phyloP scores from a whole-genome alignment of 345 rosid genomes.

The Microcos paniculata region DNA sequence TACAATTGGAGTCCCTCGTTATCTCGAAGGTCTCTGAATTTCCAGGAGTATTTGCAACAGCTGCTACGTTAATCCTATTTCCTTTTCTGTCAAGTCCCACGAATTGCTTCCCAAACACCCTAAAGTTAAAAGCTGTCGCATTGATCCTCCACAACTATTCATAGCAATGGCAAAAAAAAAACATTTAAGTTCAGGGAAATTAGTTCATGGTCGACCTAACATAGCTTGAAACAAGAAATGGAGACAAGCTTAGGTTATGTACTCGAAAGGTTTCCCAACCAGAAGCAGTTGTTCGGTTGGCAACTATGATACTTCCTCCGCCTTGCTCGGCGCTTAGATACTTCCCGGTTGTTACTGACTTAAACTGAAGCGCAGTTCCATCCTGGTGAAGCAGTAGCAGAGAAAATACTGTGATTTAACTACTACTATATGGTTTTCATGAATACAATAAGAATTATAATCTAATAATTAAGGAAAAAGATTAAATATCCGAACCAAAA shows the following conservation, averaged over 20 bases:
- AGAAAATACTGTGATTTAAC: too few relatives aligned
- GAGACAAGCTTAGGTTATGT: not conserved
- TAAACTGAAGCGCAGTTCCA: conserved; percentile 54
- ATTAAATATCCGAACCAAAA: conserved; percentile 39
- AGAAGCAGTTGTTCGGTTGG: conserved; percentile 47
- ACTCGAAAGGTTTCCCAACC: conserved; percentile 68
- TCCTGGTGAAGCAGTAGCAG: conserved; percentile 32
- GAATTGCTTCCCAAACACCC: conserved; percentile 51
- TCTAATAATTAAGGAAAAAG: not conserved
- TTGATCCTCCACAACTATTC: conserved; percentile 60
- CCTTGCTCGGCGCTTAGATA: conserved; percentile 54
- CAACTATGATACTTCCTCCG: conserved; percentile 55
- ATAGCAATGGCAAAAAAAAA: not conserved
- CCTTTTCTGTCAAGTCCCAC: conserved; percentile 36
- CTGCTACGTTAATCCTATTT: conserved; percentile 37
- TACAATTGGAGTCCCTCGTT: conserved; percentile 27
- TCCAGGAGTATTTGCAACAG: conserved; percentile 29
- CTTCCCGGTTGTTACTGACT: conserved; percentile 51
- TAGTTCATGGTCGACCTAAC: too few relatives aligned
- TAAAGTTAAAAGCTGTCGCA: conserved; percentile 39
- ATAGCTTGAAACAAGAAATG: too few relatives aligned
- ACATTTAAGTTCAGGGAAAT: not conserved
- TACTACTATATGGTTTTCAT: not conserved
- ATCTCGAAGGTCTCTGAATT: conserved; percentile 44
- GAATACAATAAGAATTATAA: not conserved